Evolutionary conservation across 257 asterid species (phyloP).

Genomic region (Thymus mandschuricus): DNA sequence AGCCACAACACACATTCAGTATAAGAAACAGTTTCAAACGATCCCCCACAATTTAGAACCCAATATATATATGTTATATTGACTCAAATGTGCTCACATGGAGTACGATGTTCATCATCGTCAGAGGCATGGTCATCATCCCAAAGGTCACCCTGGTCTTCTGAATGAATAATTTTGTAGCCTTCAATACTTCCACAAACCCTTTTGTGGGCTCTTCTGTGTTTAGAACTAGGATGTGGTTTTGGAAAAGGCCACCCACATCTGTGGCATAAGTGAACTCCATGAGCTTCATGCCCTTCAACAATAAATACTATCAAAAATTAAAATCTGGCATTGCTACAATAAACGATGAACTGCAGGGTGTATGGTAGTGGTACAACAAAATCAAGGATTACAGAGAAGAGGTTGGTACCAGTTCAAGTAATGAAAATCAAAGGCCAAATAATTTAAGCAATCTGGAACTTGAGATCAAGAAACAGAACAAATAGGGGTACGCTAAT

Average conservation of each 20-base stretch:
- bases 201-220: constrained; percentile 87
- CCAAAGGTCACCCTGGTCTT: constrained; percentile 42
- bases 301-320: constrained; percentile 26
- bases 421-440: background rate
- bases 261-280: constrained; percentile 65
- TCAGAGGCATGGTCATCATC: constrained; percentile 69
- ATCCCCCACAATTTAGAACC: constrained; percentile 17
- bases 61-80: constrained; percentile 5
- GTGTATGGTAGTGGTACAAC: background rate
- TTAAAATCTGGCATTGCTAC: background rate
- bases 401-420: background rate
- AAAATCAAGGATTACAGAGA: constrained; percentile 8
- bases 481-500: background rate
- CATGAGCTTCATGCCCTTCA: constrained; percentile 67
- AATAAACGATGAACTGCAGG: background rate
- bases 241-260: constrained; percentile 98
- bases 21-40: constrained; percentile 14
- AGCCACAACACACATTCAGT: constrained; percentile 1
- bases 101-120: constrained; percentile 50
- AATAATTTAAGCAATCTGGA: constrained; percentile 2
- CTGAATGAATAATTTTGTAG: constrained; percentile 47
- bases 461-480: constrained; percentile 25
- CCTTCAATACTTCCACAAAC: constrained; percentile 86
- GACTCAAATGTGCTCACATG: constrained; percentile 50
- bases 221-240: constrained; percentile 85